A percentile compares a stretch with the other conserved stretches of the same genome.
phyloP scores from a whole-genome alignment of 768 basidiomycete genomes.

The Saitozyma podzolica region DNA sequence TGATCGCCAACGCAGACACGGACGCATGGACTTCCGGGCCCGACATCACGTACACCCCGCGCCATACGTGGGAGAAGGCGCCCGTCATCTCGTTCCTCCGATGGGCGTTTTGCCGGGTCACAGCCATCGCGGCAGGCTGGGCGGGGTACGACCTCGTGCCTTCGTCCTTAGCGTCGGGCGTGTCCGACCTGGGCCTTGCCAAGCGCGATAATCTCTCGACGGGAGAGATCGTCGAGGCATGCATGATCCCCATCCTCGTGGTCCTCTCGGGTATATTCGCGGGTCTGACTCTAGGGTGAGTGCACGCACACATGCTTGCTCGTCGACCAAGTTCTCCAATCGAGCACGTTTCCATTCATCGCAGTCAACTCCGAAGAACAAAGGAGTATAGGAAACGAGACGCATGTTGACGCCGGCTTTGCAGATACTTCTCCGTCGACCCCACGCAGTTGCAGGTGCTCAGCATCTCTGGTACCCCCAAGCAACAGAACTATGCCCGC shows the following conservation, averaged over 20 bases:
- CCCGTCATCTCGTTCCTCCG: neutral
- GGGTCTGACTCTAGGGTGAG: conserved; percentile 80
- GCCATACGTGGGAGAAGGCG: neutral
- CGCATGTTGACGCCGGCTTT: neutral
- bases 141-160: neutral
- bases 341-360: neutral
- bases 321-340: neutral
- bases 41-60: neutral
- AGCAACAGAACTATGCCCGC: conserved; percentile 75
- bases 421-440: conserved; percentile 72
- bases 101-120: neutral
- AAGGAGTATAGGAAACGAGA: neutral
- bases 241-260: conserved; percentile 81
- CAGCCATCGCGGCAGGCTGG: neutral
- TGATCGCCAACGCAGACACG: neutral
- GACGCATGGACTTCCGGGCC: neutral
- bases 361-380: neutral
- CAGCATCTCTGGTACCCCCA: conserved; percentile 75
- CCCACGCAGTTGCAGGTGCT: conserved; percentile 87
- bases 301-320: neutral
- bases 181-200: neutral
- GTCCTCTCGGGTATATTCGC: conserved; percentile 82
- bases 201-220: conserved; percentile 7
- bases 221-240: conserved; percentile 53
- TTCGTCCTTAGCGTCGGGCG: neutral